Percentiles rank a stretch among this genome's conserved stretches.
These are phyloP conservation scores for Pulveroboletus sp. DNA, from an alignment of 768 basidiomycete species.

Conservation along the genomic window DNA sequence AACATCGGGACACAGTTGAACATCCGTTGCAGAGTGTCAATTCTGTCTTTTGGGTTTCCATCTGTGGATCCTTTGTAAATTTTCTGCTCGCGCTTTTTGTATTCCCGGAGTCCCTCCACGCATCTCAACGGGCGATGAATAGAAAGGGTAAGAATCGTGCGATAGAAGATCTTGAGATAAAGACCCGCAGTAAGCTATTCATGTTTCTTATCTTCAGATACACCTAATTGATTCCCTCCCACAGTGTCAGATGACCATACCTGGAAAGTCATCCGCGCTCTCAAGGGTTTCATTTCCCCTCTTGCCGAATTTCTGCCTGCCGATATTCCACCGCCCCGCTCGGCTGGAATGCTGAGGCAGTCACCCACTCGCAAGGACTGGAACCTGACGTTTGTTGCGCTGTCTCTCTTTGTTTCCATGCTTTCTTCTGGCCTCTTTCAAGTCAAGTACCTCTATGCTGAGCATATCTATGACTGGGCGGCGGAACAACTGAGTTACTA, in stretches of 20 bases:
- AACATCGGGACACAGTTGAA: conserved; percentile 13
- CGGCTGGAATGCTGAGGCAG: conserved; percentile 57
- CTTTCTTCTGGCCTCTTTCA: conserved; percentile 69
- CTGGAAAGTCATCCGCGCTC: conserved; percentile 23
- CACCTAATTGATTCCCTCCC: background rate
- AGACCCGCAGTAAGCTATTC: conserved; percentile 8
- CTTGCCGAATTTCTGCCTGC: conserved; percentile 67
- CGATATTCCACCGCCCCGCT: conserved; percentile 36
- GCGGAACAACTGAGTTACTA: conserved; percentile 70
- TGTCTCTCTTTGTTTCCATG: conserved; percentile 58
- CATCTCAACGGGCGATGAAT: conserved; percentile 24
- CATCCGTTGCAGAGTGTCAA: conserved; percentile 38
- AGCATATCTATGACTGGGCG: conserved; percentile 66
- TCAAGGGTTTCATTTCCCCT: conserved; percentile 53
- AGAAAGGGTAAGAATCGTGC: conserved; percentile 30
- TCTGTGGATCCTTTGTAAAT: conserved; percentile 41
- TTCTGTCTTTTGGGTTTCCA: conserved; percentile 52
- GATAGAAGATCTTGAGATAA: conserved; percentile 8
- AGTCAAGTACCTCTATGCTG: conserved; percentile 74
- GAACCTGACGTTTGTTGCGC: conserved; percentile 66
- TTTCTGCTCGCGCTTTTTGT: conserved; percentile 58
- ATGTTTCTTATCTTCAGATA: background rate
- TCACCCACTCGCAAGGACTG: conserved; percentile 57
- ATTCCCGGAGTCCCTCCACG: conserved; percentile 51
- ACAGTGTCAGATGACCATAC: background rate